Evolutionary conservation across 2,329 filamentous ascomycete species (phyloP).

Genomic region (Fusarium albidum): DNA sequence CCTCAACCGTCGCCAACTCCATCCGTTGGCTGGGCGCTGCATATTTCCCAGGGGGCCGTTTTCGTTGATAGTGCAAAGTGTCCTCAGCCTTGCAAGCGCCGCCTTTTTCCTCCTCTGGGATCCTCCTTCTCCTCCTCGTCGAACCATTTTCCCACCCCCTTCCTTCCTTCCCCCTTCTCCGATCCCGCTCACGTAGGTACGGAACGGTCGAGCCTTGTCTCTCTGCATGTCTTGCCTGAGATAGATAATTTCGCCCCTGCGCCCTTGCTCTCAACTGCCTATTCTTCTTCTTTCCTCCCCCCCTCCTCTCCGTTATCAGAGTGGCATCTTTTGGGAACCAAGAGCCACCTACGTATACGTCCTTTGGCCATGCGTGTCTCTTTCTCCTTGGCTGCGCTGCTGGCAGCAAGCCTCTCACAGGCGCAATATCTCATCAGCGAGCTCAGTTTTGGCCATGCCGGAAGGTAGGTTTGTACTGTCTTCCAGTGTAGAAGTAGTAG

Average conservation of each 20-base stretch:
- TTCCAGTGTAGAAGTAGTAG: background rate
- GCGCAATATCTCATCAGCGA: slow-evolving; percentile 75
- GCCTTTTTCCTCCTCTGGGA: too few species aligned
- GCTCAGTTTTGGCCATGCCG: slow-evolving; percentile 79
- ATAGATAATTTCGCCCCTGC: slow-evolving; percentile 2
- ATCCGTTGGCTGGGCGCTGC: slow-evolving; percentile 14
- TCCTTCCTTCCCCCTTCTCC: slow-evolving; percentile 12
- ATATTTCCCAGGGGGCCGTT: slow-evolving; percentile 24
- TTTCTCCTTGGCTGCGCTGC: slow-evolving; percentile 50
- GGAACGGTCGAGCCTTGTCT: slow-evolving; percentile 10
- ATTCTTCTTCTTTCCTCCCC: slow-evolving; percentile 17
- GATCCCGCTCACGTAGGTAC: slow-evolving; percentile 3
- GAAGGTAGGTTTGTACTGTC: slow-evolving; percentile 56
- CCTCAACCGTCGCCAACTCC: slow-evolving; percentile 7
- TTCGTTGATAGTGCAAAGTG: slow-evolving; percentile 38
- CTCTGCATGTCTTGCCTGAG: slow-evolving; percentile 11
- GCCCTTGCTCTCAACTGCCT: slow-evolving; percentile 14
- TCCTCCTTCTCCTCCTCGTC: slow-evolving; percentile 4
- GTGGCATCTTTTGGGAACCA: background rate
- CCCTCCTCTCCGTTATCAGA: slow-evolving; percentile 3
- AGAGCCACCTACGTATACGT: slow-evolving; percentile 21
- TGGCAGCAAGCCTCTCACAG: slow-evolving; percentile 59
- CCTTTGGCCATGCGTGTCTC: slow-evolving; percentile 54
- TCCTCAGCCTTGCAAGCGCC: slow-evolving; percentile 40
- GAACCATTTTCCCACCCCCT: slow-evolving; percentile 15